A percentile compares a stretch with the other conserved stretches of the same genome.
These are phyloP conservation scores for Coelomomyces lativittatus DNA, from an alignment of 371 early-diverging fungal species.

Conservation along the genomic window DNA sequence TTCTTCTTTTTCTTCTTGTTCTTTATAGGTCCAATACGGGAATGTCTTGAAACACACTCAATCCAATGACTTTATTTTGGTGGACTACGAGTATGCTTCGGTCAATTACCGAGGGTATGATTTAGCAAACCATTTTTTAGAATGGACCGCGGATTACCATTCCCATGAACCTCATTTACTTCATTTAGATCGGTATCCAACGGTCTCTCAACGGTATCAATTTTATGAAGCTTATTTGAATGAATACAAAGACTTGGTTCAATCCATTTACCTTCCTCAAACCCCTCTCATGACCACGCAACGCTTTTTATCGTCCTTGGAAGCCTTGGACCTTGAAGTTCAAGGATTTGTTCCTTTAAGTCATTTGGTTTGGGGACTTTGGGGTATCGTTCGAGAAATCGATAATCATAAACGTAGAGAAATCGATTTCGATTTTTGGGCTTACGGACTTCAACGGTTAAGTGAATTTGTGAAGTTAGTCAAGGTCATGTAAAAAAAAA, in stretches of 20 bases:
- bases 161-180: conserved; percentile 20
- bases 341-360: conserved; percentile 25
- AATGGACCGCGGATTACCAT: conserved; percentile 71
- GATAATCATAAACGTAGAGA: conserved; percentile 31
- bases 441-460: conserved; percentile 48
- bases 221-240: conserved; percentile 52
- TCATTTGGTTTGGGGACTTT: conserved; percentile 61
- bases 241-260: conserved; percentile 6
- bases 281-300: conserved; percentile 5
- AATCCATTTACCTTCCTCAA: neutral
- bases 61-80: conserved; percentile 1
- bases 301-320: neutral
- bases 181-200: conserved; percentile 30
- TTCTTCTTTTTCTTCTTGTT: neutral
- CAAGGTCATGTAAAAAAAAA: too few species aligned
- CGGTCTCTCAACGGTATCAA: conserved; percentile 19
- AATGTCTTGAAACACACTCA: conserved; percentile 37
- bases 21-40: conserved; percentile 51
- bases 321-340: conserved; percentile 4
- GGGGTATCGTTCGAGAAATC: conserved; percentile 49
- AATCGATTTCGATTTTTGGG: conserved; percentile 65
- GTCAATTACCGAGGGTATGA: conserved; percentile 65
- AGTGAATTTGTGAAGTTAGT: too few species aligned
- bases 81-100: conserved; percentile 53
- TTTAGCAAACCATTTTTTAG: conserved; percentile 75